Evolutionary conservation across 805 yeast species (phyloP), one percentile per base, ranked within the genome.

Genomic region (Kockiozyma suomiensis): DNA sequence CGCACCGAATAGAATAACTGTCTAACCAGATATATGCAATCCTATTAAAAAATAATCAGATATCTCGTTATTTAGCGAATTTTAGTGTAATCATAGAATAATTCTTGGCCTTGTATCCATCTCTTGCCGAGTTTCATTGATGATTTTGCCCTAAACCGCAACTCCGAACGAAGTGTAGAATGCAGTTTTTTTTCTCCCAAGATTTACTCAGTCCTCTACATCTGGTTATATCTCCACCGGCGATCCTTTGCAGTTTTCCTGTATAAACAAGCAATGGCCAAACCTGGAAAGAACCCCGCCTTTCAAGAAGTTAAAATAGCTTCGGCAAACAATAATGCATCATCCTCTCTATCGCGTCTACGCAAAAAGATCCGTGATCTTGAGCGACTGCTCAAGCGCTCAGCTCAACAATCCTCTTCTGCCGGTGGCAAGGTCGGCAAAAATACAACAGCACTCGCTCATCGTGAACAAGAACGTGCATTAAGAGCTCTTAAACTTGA

Each of bases 301-400:
- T 49, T 49, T 17, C 52, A 49, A 49, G 52, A 49, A 49, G 52
- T 49, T 2, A 49, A 35, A 37, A 28, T 32, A 1, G 41, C 52
- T 25, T 8, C 21, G 25, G 1, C 51, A 19, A 13, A 40, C 5
- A 30, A 30, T 2, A 5, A 10, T 8, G 49, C 50, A 6, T 5
- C 26, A 1, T 47, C 56, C 19, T 56, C 68, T n/a, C 40, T 58
- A 6, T 65, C 66, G n/a, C 60, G 86, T 68, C 81, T 90, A 64
- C 89, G 85, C 74, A 90, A 87, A 78, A 88, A 87, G 75, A 88
- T 93, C 64, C 84, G 98, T 76, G 97, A 93, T 72, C 79, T 90
- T 40, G 86, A 87, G 68, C 81, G 97, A 67, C 76, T 88, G 19
- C 76, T 93, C 61, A 69, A 68, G 19, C 79, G 78, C 58, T 78